Evolutionary conservation across 2,329 filamentous ascomycete genomes (phyloP).

Genomic region (Scedosporium apiospermum): DNA sequence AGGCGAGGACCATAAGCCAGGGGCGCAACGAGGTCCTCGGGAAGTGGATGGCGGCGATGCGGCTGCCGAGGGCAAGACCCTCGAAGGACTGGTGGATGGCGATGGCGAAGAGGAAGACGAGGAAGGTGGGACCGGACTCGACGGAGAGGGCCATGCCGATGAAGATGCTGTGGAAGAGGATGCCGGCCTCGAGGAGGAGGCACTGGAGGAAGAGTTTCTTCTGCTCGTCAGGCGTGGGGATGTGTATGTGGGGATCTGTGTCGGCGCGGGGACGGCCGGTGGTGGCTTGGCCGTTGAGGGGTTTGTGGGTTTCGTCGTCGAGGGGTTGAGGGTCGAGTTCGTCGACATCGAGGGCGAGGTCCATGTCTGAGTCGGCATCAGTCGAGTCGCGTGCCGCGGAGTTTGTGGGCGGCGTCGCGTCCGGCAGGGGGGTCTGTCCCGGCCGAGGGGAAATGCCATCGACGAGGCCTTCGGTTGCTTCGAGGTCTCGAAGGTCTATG

Average conservation of each 20-base stretch:
- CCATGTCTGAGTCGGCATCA: constrained; percentile 44
- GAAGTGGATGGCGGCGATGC: constrained; percentile 78
- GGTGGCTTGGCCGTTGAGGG: constrained; percentile 8
- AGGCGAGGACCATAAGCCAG: constrained; percentile 73
- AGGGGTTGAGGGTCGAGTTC: constrained; percentile 41
- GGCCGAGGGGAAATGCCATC: constrained; percentile 49
- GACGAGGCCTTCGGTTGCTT: constrained; percentile 45
- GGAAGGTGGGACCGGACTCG: constrained; percentile 67
- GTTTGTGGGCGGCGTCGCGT: constrained; percentile 31
- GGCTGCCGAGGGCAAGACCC: constrained; percentile 73
- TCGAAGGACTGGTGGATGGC: constrained; percentile 85
- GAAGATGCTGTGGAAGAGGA: constrained; percentile 77
- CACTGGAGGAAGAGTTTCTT: constrained; percentile 66
- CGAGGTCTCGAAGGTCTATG: constrained; percentile 42
- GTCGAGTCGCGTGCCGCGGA: constrained; percentile 17
- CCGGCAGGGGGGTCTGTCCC: constrained; percentile 14
- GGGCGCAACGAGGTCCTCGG: constrained; percentile 63
- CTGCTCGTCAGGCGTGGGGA: constrained; percentile 39
- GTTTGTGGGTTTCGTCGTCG: constrained; percentile 3
- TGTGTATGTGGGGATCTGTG: neutral
- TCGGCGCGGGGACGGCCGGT: constrained; percentile 8
- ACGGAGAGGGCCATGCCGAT: constrained; percentile 83
- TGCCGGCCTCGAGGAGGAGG: constrained; percentile 70
- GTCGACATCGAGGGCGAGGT: constrained; percentile 41
- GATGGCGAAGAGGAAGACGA: constrained; percentile 72